Percentiles rank a stretch among this genome's conserved stretches.
These are phyloP conservation scores for Brassica hybrid DNA, from an alignment of 441 rosid genomes.

Conservation along the genomic window DNA sequence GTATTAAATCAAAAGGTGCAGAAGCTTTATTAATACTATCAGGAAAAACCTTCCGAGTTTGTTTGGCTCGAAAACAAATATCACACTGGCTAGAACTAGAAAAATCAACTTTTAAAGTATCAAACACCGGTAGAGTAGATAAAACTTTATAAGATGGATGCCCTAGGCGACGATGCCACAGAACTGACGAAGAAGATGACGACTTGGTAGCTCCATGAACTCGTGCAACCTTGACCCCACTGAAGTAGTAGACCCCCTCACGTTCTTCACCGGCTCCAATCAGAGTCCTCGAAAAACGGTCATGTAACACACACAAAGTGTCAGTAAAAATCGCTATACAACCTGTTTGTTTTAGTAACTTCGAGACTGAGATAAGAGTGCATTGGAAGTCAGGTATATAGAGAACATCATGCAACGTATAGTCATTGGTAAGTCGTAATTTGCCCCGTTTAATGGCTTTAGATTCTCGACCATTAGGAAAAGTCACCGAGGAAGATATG, in stretches of 20 bases:
- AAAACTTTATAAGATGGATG: no score
- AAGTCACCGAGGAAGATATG: neutral
- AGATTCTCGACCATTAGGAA: neutral
- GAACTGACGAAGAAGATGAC: neutral
- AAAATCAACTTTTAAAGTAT: no score
- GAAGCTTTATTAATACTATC: neutral
- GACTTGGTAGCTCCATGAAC: neutral
- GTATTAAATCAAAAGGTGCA: no score
- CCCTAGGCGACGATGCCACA: neutral
- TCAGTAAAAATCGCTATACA: neutral
- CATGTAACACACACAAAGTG: neutral
- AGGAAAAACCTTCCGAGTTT: neutral
- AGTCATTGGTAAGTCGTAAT: neutral
- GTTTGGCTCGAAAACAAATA: neutral
- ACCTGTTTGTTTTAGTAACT: neutral
- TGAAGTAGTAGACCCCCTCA: neutral
- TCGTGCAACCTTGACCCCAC: neutral
- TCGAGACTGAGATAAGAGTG: neutral
- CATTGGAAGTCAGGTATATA: neutral
- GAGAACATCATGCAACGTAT: neutral
- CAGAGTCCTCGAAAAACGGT: neutral
- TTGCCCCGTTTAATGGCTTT: neutral
- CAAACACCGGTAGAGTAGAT: no score
- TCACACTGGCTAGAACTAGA: neutral
- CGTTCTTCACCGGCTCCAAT: neutral